A percentile compares a stretch with the other conserved stretches of the same genome.
Conservation (phyloP, 352 stramenopile genomes). For the Pythium utonaiense region DNA sequence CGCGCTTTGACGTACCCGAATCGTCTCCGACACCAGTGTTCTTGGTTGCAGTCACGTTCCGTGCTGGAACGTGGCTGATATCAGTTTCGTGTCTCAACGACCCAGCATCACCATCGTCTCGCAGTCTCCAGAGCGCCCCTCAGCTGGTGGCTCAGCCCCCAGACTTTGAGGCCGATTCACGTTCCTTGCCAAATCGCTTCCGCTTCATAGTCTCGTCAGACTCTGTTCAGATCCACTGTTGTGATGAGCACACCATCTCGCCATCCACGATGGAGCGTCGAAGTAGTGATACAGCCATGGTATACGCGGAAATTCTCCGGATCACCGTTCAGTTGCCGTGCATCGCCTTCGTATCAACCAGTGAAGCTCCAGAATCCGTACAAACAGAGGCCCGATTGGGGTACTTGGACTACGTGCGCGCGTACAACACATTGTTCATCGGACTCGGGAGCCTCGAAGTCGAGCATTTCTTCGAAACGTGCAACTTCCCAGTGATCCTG, state of each 20-base stretch:
- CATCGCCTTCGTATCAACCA: constrained; percentile 46
- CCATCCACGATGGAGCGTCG: constrained; percentile 13
- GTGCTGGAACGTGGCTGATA: constrained; percentile 68
- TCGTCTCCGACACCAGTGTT: constrained; percentile 35
- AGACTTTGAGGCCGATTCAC: background rate
- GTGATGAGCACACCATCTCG: constrained; percentile 50
- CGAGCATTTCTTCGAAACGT: constrained; percentile 67
- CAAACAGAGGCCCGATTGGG: constrained; percentile 46
- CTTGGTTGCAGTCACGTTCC: constrained; percentile 63
- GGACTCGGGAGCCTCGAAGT: constrained; percentile 48
- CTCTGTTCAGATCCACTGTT: constrained; percentile 53
- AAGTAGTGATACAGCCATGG: constrained; percentile 30
- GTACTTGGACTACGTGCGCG: constrained; percentile 63
- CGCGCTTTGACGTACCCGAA: constrained; percentile 35
- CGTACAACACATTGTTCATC: constrained; percentile 57
- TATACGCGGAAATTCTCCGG: constrained; percentile 62
- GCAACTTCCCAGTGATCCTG: constrained; percentile 73
- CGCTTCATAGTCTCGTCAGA: constrained; percentile 11
- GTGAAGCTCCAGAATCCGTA: constrained; percentile 45
- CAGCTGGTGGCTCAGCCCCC: background rate
- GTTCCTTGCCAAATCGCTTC: constrained; percentile 8
- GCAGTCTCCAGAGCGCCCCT: background rate
- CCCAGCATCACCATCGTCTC: constrained; percentile 14
- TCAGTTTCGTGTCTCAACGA: constrained; percentile 66
- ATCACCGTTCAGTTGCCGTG: constrained; percentile 31